Conservation (phyloP, 2,329 filamentous ascomycete genomes). For the Metarhizium rileyi region DNA sequence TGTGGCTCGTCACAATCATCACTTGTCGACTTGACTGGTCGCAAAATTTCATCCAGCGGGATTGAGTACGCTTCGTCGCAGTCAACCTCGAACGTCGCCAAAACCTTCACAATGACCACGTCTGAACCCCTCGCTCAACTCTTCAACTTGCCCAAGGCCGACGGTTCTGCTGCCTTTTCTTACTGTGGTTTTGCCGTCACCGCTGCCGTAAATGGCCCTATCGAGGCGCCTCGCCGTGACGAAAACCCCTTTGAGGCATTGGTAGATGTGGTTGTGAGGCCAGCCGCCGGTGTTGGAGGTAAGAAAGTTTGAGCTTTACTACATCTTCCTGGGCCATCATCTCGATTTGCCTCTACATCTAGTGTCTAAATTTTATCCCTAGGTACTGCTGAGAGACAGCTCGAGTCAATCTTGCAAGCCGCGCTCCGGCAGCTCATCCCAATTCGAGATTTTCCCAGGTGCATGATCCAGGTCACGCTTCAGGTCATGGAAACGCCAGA, state of each 20-base stretch:
- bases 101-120: constrained; percentile 30
- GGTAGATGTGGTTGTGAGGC: constrained; percentile 83
- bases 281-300: constrained; percentile 76
- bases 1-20: no score
- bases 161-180: constrained; percentile 72
- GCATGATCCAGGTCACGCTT: constrained; percentile 71
- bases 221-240: constrained; percentile 82
- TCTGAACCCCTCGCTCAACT: constrained; percentile 42
- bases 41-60: background rate
- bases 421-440: constrained; percentile 67
- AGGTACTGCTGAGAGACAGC: constrained; percentile 69
- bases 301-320: constrained; percentile 17
- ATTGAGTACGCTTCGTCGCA: background rate
- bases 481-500: constrained; percentile 63
- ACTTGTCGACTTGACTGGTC: no score
- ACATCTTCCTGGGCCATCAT: background rate
- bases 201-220: constrained; percentile 81
- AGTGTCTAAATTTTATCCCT: background rate
- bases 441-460: constrained; percentile 64
- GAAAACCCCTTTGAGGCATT: constrained; percentile 86
- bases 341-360: background rate
- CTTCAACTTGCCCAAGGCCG: constrained; percentile 56
- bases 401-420: constrained; percentile 66
- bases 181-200: constrained; percentile 71
- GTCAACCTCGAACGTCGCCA: background rate